These are phyloP conservation scores for Trematosphaeria pertusa DNA, from an alignment of 2,329 filamentous ascomycete genomes.

Conservation along the genomic window DNA sequence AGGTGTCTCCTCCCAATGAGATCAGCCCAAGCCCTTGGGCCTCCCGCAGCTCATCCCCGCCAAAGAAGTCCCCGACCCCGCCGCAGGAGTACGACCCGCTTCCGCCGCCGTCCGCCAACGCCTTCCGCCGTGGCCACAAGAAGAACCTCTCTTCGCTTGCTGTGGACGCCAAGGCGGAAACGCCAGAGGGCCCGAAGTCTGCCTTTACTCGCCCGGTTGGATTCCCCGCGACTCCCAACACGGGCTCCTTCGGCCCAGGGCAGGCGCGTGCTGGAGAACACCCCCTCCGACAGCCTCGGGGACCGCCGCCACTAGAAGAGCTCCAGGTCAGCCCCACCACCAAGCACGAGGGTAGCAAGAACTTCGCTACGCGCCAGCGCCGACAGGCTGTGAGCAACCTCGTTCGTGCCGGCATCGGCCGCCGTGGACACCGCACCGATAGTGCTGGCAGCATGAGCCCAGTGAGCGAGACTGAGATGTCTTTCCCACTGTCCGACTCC, in stretches of 20 bases:
- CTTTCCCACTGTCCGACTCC: conserved; percentile 67
- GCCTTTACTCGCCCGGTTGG: conserved; percentile 61
- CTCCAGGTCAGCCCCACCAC: conserved; percentile 87
- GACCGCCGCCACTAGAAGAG: conserved; percentile 90
- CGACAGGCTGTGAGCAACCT: conserved; percentile 91
- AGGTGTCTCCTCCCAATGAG: conserved; percentile 80
- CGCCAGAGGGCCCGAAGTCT: conserved; percentile 73
- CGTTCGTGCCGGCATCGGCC: conserved; percentile 85
- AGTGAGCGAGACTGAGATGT: conserved; percentile 78
- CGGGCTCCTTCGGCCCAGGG: conserved; percentile 88
- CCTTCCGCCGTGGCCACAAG: conserved; percentile 93
- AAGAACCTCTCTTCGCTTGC: conserved; percentile 77
- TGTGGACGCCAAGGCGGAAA: conserved; percentile 63
- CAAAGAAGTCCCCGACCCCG: conserved; percentile 70
- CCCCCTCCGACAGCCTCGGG: conserved; percentile 88
- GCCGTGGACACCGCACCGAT: conserved; percentile 74
- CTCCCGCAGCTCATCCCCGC: conserved; percentile 69
- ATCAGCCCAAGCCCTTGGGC: conserved; percentile 59
- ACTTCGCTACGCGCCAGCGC: conserved; percentile 91
- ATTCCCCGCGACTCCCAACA: conserved; percentile 81
- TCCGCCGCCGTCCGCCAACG: conserved; percentile 86
- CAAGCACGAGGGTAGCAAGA: conserved; percentile 94
- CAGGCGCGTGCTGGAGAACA: conserved; percentile 94
- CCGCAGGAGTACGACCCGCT: conserved; percentile 74
- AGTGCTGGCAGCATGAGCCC: conserved; percentile 81